phyloP scores from a whole-genome alignment of 495 filamentous ascomycete species.

The Ramalina intermedia region DNA sequence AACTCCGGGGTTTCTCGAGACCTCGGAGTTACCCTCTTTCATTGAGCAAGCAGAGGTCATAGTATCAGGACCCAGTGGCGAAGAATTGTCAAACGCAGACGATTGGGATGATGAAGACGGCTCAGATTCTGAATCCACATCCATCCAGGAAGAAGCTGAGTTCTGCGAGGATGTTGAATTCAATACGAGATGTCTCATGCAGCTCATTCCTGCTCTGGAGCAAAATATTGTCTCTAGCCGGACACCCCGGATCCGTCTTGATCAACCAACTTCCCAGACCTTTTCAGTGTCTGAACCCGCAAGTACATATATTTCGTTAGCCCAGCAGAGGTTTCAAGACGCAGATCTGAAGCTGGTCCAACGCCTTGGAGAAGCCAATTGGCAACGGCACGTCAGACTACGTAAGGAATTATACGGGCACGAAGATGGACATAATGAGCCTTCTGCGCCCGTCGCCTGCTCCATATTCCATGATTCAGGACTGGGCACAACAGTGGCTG shows the following conservation, averaged over 20 bases:
- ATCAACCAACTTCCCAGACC: neutral
- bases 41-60: neutral
- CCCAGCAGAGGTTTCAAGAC: slow-evolving; percentile 5
- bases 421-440: too few relatives aligned
- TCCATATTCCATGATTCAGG: too few relatives aligned
- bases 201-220: slow-evolving; percentile 6
- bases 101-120: neutral
- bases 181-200: slow-evolving; percentile 3
- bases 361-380: slow-evolving; percentile 14
- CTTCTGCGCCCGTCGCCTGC: too few relatives aligned
- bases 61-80: neutral
- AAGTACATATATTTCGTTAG: slow-evolving; percentile 1
- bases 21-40: neutral
- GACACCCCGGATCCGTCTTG: neutral
- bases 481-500: too few relatives aligned
- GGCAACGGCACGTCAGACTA: slow-evolving; percentile 4
- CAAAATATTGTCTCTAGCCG: slow-evolving; percentile 1
- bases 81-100: neutral
- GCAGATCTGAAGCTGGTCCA: slow-evolving; percentile 4
- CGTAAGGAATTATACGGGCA: neutral
- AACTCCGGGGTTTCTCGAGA: neutral
- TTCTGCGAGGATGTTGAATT: neutral
- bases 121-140: neutral
- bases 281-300: slow-evolving; percentile 11
- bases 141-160: too few relatives aligned